Conservation (phyloP, 805 yeast species). For the Metschnikowia hibisci region DNA sequence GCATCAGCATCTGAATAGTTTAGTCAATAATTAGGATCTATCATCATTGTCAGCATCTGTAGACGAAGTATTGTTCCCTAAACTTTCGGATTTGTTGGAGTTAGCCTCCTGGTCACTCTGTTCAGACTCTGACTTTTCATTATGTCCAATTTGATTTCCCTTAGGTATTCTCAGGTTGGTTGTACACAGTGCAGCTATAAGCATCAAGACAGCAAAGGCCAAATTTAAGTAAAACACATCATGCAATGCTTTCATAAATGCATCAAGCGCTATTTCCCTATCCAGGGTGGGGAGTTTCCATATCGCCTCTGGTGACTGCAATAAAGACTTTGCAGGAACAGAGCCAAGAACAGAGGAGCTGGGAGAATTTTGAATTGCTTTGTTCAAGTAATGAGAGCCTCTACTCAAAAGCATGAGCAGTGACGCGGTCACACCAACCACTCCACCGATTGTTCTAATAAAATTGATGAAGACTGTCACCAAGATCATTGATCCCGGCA, state of each 20-base stretch:
- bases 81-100: neutral
- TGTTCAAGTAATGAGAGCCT: constrained; percentile 11
- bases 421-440: constrained; percentile 29
- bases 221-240: constrained; percentile 17
- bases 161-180: constrained; percentile 16
- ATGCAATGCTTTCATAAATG: constrained; percentile 18
- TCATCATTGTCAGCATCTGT: neutral
- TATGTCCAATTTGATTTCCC: constrained; percentile 11
- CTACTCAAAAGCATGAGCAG: constrained; percentile 26
- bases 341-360: constrained; percentile 4
- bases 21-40: too few relatives aligned
- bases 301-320: constrained; percentile 26
- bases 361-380: constrained; percentile 6
- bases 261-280: constrained; percentile 23
- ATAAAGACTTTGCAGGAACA: constrained; percentile 9
- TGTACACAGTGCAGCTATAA: constrained; percentile 13
- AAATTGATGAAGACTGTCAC: constrained; percentile 34
- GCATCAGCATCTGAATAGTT: too few relatives aligned
- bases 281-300: constrained; percentile 23
- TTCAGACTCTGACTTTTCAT: neutral
- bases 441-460: constrained; percentile 30
- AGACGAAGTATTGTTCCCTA: neutral
- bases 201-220: constrained; percentile 14
- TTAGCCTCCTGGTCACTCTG: neutral
- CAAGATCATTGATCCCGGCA: constrained; percentile 35